Evolutionary conservation across 768 basidiomycete genomes (phyloP).

Genomic region (Dacryopinax spathularia): DNA sequence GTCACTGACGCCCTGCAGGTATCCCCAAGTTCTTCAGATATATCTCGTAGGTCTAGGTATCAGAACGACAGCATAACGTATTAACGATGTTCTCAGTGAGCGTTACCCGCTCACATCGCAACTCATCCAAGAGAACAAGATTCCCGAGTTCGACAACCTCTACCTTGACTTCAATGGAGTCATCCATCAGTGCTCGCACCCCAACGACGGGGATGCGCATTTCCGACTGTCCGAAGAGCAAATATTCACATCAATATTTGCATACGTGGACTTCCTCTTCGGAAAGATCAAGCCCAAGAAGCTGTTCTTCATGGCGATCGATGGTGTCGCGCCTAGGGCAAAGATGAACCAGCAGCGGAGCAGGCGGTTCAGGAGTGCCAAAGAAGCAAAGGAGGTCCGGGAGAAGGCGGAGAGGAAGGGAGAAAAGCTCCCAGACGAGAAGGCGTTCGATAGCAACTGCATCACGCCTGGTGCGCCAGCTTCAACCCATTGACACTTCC

Average conservation of each 20-base stretch:
- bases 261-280: slow-evolving; percentile 94
- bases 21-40: slow-evolving; percentile 21
- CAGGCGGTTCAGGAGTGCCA: slow-evolving; percentile 84
- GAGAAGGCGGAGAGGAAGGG: slow-evolving; percentile 81
- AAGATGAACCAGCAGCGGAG: slow-evolving; percentile 99
- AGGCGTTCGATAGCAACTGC: slow-evolving; percentile 96
- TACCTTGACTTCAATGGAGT: slow-evolving; percentile 93
- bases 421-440: slow-evolving; percentile 81
- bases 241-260: slow-evolving; percentile 92
- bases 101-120: slow-evolving; percentile 97
- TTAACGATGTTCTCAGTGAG: slow-evolving; percentile 40
- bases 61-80: neutral
- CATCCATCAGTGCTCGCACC: slow-evolving; percentile 90
- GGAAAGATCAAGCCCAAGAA: slow-evolving; percentile 96
- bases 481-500: neutral
- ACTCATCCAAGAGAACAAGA: slow-evolving; percentile 94
- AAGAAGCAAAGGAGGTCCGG: slow-evolving; percentile 73
- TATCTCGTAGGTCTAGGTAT: slow-evolving; percentile 18
- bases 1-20: neutral
- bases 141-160: slow-evolving; percentile 91
- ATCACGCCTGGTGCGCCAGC: slow-evolving; percentile 87
- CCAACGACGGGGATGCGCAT: slow-evolving; percentile 90
- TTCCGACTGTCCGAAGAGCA: slow-evolving; percentile 93
- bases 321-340: slow-evolving; percentile 90
- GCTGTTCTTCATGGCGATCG: slow-evolving; percentile 96